Percentiles rank a stretch among this genome's conserved stretches.
These are phyloP conservation scores for Dalechampia spathulata DNA, from an alignment of 441 rosid species.

Conservation along the genomic window DNA sequence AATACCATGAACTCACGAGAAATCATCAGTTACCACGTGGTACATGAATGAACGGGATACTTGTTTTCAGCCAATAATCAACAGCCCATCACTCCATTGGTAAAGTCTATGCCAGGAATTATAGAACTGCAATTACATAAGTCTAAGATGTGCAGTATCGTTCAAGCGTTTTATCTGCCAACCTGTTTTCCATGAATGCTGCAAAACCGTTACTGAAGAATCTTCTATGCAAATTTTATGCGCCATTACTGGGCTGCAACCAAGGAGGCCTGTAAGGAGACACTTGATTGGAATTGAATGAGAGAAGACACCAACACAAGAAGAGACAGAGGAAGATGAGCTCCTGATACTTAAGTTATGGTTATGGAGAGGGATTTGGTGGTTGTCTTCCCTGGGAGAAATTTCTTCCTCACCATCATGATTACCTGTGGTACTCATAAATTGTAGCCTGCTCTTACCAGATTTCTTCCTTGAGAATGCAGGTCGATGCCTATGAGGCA, in stretches of 20 bases:
- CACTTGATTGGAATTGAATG: conserved; percentile 79
- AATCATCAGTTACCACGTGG: conserved; percentile 10
- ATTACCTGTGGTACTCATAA: conserved; percentile 54
- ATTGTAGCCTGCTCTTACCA: conserved; percentile 85
- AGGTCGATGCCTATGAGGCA: conserved; percentile 57
- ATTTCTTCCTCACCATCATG: conserved; percentile 69
- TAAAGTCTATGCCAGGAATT: conserved; percentile 2
- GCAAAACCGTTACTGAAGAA: conserved; percentile 80
- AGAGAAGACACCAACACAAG: conserved; percentile 66
- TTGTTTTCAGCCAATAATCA: conserved; percentile 14
- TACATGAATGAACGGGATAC: conserved; percentile 6
- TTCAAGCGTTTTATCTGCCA: conserved; percentile 91
- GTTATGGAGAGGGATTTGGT: conserved; percentile 29
- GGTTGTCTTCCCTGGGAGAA: conserved; percentile 46
- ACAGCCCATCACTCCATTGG: conserved; percentile 9
- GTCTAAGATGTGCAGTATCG: conserved; percentile 82
- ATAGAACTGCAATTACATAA: conserved; percentile 40
- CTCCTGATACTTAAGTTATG: conserved; percentile 29
- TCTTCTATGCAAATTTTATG: conserved; percentile 77
- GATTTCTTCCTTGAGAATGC: conserved; percentile 64
- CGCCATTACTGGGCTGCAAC: conserved; percentile 66
- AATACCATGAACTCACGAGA: conserved; percentile 16
- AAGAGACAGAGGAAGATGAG: conserved; percentile 35
- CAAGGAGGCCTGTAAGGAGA: conserved; percentile 71
- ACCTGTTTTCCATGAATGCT: conserved; percentile 75